Conservation (phyloP, 2,329 filamentous ascomycete species). For the Colletotrichum musae region DNA sequence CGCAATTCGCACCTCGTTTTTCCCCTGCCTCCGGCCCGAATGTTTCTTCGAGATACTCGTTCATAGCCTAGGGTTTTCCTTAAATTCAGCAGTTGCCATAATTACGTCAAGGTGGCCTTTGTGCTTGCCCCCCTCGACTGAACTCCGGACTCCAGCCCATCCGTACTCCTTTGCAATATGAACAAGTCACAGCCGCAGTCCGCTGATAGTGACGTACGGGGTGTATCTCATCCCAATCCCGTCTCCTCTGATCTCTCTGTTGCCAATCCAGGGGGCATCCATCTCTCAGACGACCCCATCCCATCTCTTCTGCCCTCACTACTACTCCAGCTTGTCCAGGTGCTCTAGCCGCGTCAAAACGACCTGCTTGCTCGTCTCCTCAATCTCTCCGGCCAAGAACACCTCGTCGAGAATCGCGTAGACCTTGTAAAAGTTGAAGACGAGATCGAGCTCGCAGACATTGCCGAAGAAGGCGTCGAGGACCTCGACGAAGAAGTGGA, state of each 20-base stretch:
- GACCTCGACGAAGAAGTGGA: constrained; percentile 99
- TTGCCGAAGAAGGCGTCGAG: constrained; percentile 99
- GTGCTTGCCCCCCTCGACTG: constrained; percentile 15
- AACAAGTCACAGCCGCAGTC: background rate
- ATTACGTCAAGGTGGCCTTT: constrained; percentile 11
- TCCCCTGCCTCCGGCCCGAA: background rate
- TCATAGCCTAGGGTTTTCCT: constrained; percentile 14
- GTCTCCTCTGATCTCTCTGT: background rate
- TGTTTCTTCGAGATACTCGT: constrained; percentile 9
- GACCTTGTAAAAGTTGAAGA: constrained; percentile 87
- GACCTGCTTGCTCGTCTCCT: constrained; percentile 99
- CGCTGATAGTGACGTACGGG: background rate
- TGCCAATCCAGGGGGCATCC: background rate
- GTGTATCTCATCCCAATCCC: background rate
- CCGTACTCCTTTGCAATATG: constrained; percentile 28
- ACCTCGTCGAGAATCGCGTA: constrained; percentile 99
- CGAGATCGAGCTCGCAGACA: constrained; percentile 96
- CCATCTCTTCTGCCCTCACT: background rate
- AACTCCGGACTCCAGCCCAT: constrained; percentile 38
- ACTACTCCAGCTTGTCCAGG: constrained; percentile 91
- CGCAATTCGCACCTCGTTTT: background rate
- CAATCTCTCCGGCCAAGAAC: constrained; percentile 96
- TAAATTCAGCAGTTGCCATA: constrained; percentile 29
- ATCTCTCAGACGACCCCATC: constrained; percentile 1
- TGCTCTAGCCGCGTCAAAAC: constrained; percentile 95